Evolutionary conservation across 1,139 yeast genomes (phyloP).

Genomic region (Saccharomyces hybrid): DNA sequence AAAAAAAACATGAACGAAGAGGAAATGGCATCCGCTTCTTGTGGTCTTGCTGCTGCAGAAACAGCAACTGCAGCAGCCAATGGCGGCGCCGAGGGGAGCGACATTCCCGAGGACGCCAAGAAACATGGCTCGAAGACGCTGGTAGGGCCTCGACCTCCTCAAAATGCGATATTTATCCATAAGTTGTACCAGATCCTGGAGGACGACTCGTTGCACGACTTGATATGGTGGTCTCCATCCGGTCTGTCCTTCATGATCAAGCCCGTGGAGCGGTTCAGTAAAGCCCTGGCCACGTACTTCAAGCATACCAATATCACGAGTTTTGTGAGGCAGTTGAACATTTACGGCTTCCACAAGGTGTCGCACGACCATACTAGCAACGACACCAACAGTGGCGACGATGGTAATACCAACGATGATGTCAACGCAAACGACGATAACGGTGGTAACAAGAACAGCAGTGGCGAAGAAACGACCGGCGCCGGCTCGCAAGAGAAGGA

Average conservation of each 20-base stretch:
- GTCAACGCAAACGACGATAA: neutral
- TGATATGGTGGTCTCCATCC: conserved; percentile 46
- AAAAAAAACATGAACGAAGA: neutral
- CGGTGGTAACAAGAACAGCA: conserved; percentile 6
- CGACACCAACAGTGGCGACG: conserved; percentile 5
- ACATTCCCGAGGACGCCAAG: neutral
- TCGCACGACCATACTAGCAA: conserved; percentile 34
- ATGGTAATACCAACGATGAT: conserved; percentile 6
- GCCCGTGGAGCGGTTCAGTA: conserved; percentile 52
- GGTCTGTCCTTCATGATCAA: conserved; percentile 38
- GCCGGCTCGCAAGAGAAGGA: neutral
- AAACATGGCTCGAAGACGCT: neutral
- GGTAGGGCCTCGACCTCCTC: neutral
- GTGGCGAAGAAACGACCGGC: conserved; percentile 2
- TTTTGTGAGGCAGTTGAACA: conserved; percentile 69
- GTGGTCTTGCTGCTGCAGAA: neutral
- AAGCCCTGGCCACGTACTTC: conserved; percentile 55
- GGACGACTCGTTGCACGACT: conserved; percentile 43
- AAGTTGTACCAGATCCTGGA: conserved; percentile 58
- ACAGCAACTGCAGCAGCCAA: neutral
- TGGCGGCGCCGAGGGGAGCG: neutral
- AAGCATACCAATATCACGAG: conserved; percentile 74
- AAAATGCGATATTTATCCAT: conserved; percentile 52
- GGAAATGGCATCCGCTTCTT: neutral
- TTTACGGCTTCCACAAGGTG: conserved; percentile 67